phyloP scores from a whole-genome alignment of 192 early-diverging fungal species.

The Coemansia brasiliensis region DNA sequence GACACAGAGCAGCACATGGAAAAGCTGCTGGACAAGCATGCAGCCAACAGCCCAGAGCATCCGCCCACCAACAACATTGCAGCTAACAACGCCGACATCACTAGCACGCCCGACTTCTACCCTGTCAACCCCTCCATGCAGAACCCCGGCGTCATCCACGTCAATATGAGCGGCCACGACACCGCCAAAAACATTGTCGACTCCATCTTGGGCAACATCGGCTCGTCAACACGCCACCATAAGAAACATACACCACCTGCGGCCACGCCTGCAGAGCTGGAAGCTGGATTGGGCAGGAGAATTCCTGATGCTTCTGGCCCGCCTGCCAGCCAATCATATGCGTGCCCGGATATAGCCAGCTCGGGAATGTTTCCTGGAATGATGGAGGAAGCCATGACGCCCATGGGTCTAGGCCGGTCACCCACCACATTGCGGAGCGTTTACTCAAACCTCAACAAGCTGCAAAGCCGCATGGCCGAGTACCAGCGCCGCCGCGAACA shows the following conservation, averaged over 20 bases:
- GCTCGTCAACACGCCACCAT: constrained; percentile 25
- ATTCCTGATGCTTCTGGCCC: background rate
- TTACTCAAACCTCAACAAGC: constrained; percentile 47
- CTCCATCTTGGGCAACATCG: constrained; percentile 39
- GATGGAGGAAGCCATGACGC: background rate
- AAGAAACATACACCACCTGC: background rate
- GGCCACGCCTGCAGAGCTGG: constrained; percentile 35
- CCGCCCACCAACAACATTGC: constrained; percentile 41
- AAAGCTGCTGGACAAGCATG: constrained; percentile 31
- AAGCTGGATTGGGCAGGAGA: constrained; percentile 23
- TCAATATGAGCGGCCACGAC: constrained; percentile 51
- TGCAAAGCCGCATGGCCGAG: constrained; percentile 52
- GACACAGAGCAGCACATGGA: constrained; percentile 43
- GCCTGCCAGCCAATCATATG: no score
- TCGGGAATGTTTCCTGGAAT: background rate
- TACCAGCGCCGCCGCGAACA: constrained; percentile 44
- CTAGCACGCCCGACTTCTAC: constrained; percentile 36
- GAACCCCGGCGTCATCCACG: constrained; percentile 52
- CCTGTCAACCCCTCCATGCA: constrained; percentile 41
- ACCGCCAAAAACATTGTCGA: constrained; percentile 50
- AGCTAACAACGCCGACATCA: constrained; percentile 49
- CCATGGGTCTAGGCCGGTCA: constrained; percentile 17
- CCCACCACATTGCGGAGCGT: constrained; percentile 44
- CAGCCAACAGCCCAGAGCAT: constrained; percentile 23
- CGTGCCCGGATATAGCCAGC: no score